Base-by-base conservation (phyloP, 805 yeast genomes). In the Wickerhamiella nectarea region DNA sequence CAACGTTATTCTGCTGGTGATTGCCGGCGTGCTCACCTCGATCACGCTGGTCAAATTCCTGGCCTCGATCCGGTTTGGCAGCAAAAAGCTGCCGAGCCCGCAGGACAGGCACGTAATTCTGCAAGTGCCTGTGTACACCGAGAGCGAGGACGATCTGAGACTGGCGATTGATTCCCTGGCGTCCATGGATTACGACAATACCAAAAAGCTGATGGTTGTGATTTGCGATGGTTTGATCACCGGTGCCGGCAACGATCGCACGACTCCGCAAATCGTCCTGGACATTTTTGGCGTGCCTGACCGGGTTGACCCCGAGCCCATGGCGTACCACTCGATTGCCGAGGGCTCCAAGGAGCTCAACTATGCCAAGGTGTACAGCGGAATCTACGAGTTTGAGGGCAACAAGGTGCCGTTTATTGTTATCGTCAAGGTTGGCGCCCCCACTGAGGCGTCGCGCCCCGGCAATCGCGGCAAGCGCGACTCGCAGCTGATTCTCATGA, bases 391-490 rank as follows among this genome's bases (percentile, higher is more conserved):
- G 49, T 65, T 66, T 50, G 70, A 71, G 48, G 80, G 76, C 45
- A 60, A 64, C 25, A 68, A 72, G 18, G 72, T 73, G 7, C 80
- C 80, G 1, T 64, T 68, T 49, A 50, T 75, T 26, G 68, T 71
- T 11, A 63, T 75, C 46, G 76, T 71, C 43, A 75, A 75, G 55
- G 70, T 73, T 43, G 80, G 80, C 31, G 65, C 73, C 3, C 75
- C 76, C 0, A 66, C 64, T 4, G 80, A 75, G 57, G 66, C 64
- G 56, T n/a, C 18, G 20, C 34, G 48, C 46, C 79, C 80, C 6
- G 80, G 80, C 45, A 75, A 75, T 57, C 64, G 80, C 56, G 80
- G 80, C 52, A 75, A 75, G 57, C 73, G 80, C 54, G 80, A 75
- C 54, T 72, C 80, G 17, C 80, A 75, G 57, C 66, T 74, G 44